phyloP scores from a whole-genome alignment of 768 basidiomycete genomes.

The Rhodotorula paludigena region DNA sequence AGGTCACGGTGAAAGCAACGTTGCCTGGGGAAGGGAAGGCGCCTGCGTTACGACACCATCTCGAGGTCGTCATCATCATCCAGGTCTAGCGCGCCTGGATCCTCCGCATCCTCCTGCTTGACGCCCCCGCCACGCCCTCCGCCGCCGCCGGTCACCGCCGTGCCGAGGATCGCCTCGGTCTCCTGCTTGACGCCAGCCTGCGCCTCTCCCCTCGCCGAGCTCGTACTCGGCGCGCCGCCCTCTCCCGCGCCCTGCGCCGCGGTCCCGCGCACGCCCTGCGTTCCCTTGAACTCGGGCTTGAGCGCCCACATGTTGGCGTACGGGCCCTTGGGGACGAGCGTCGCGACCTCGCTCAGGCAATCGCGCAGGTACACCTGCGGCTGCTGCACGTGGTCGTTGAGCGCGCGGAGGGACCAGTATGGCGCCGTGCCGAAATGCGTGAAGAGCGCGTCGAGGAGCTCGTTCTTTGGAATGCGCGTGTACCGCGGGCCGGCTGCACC shows the following conservation, averaged over 20 bases:
- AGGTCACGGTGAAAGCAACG: no score
- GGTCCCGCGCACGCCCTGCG: neutral
- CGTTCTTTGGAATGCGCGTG: conserved; percentile 82
- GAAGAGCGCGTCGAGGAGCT: conserved; percentile 79
- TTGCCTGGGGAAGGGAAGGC: no score
- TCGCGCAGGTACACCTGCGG: conserved; percentile 84
- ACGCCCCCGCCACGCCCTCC: neutral
- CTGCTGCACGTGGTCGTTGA: conserved; percentile 76
- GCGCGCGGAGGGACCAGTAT: conserved; percentile 72
- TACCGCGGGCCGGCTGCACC: conserved; percentile 47
- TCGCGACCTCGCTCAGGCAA: conserved; percentile 68
- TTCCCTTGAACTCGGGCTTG: conserved; percentile 52
- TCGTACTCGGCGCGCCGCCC: no score
- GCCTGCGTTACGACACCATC: conserved; percentile 18
- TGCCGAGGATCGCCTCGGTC: no score
- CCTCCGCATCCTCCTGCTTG: neutral
- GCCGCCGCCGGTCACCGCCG: no score
- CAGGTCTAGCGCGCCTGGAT: neutral
- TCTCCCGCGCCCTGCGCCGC: neutral
- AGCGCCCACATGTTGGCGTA: conserved; percentile 75
- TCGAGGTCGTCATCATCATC: conserved; percentile 24
- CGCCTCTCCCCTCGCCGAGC: no score
- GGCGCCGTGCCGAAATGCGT: conserved; percentile 66
- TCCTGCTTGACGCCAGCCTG: conserved; percentile 15
- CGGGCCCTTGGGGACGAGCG: conserved; percentile 72